These are phyloP conservation scores for Batkoa obscura DNA, from an alignment of 371 early-diverging fungal species.

Conservation along the genomic window DNA sequence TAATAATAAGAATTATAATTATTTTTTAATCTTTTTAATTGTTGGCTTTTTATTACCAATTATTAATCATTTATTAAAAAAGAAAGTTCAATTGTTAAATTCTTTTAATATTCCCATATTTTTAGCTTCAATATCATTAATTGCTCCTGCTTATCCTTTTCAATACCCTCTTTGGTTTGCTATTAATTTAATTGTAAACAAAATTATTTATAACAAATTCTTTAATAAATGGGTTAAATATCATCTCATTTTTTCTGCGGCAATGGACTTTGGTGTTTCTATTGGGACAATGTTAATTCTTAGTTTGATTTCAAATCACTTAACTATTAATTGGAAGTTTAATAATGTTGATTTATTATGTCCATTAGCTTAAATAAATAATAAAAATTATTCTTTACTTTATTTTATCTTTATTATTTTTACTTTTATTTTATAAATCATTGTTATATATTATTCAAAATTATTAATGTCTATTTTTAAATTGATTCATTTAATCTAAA, in stretches of 20 bases:
- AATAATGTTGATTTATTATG: slow-evolving; percentile 4
- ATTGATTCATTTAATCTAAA: no score
- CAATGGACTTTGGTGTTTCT: slow-evolving; percentile 44
- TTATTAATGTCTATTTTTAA: no score
- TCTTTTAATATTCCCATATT: slow-evolving; percentile 14
- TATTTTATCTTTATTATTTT: no score
- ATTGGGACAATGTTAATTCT: slow-evolving; percentile 26
- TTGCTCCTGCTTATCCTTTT: slow-evolving; percentile 13
- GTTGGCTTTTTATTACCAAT: slow-evolving; percentile 32
- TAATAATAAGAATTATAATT: slow-evolving; percentile 31
- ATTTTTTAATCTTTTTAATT: slow-evolving; percentile 27
- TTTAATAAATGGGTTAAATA: slow-evolving; percentile 45
- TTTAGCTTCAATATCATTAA: slow-evolving; percentile 17
- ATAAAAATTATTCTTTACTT: no score
- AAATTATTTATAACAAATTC: slow-evolving; percentile 24
- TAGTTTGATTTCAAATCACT: slow-evolving; percentile 14
- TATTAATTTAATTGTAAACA: slow-evolving; percentile 44
- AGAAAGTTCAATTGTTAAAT: slow-evolving; percentile 22
- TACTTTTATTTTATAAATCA: no score
- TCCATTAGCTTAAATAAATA: neutral
- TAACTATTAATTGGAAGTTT: slow-evolving; percentile 14
- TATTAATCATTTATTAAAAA: slow-evolving; percentile 21
- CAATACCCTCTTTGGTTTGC: slow-evolving; percentile 34
- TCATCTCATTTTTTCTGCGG: slow-evolving; percentile 54
- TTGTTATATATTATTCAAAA: no score